Evolutionary conservation across 352 stramenopile genomes (phyloP), one percentile per base, ranked within the genome.

Genomic region (Globisporangium middletonii): DNA sequence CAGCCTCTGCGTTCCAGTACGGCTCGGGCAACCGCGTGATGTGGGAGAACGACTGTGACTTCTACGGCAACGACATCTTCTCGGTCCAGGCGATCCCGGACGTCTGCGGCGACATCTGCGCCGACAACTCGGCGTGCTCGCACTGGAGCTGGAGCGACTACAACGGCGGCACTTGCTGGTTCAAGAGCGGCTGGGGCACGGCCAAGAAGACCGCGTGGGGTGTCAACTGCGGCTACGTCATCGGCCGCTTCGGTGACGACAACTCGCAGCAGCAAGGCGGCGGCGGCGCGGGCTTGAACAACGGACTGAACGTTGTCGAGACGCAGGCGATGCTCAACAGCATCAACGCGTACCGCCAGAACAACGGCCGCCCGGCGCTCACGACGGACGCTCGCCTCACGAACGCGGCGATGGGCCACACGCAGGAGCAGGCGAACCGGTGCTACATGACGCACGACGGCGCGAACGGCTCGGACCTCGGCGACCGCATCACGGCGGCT

Each of bases 131-230:
- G 15, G 23, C 16, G 13, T 65, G 59, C 53, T 57, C 59, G 46
- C 59, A 65, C 45, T 65, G 59, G 59, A 80, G 75, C n/a, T 89
- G 79, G 79, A 77, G 51, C 33, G 71, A 77, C 62, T 58, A 77
- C 56, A 74, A 67, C 42, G 74, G 73, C 18, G 78, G 78, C n/a
- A 85, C 74, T 7, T 89, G 79, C 63, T 86, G 63, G 64, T 71
- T 89, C 38, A 89, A 89, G 63, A 68, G n/a, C 7, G 55, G 50
- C 33, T 27, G 3, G 16, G 33, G 42, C 3, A 30, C 7, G 15
- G 26, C 47, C 38, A 58, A 63, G 26, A 44, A 47, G 15, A n/a
- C 4, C 13, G 13, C 30, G 16, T 59, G 60, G 47, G 73, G 73
- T 13, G 63, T 53, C 23, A 55, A 59, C 47, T 79, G 73, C 26